Percentiles rank a stretch among this genome's conserved stretches.
These are phyloP conservation scores for Phytopythium ostracodes DNA, from an alignment of 352 stramenopile genomes.

Conservation along the genomic window DNA sequence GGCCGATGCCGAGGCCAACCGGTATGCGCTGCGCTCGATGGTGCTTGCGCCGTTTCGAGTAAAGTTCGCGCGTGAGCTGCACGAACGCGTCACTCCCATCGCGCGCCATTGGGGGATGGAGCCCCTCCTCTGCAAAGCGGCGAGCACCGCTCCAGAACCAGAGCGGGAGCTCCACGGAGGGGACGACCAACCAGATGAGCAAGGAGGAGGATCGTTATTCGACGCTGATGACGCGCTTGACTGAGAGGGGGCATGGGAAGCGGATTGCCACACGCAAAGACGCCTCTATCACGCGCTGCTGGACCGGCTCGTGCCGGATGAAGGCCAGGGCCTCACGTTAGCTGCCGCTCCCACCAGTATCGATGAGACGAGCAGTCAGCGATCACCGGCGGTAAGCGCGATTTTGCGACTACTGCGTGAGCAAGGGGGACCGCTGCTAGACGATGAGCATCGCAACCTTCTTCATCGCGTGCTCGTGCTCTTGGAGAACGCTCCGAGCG, in stretches of 20 bases:
- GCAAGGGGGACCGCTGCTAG: neutral
- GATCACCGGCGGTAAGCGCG: neutral
- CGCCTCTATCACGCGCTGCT: neutral
- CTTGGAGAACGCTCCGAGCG: neutral
- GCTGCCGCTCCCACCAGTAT: too few species aligned
- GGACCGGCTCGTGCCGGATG: neutral
- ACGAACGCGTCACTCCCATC: neutral
- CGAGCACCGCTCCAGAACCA: neutral
- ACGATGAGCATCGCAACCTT: neutral
- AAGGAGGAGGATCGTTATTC: neutral
- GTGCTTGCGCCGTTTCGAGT: neutral
- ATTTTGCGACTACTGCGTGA: neutral
- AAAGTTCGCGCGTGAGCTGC: neutral
- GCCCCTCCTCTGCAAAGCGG: too few species aligned
- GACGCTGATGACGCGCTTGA: neutral
- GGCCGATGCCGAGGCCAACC: neutral
- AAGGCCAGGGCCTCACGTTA: neutral
- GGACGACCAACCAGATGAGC: neutral
- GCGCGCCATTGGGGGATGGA: neutral
- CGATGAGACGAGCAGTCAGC: neutral
- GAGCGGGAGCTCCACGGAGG: neutral
- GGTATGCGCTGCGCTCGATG: neutral
- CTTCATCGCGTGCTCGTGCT: neutral
- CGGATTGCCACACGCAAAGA: neutral
- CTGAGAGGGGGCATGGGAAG: neutral